Base-by-base conservation (phyloP, 2,329 filamentous ascomycete genomes). In the Aspergillus novoparasiticus region DNA sequence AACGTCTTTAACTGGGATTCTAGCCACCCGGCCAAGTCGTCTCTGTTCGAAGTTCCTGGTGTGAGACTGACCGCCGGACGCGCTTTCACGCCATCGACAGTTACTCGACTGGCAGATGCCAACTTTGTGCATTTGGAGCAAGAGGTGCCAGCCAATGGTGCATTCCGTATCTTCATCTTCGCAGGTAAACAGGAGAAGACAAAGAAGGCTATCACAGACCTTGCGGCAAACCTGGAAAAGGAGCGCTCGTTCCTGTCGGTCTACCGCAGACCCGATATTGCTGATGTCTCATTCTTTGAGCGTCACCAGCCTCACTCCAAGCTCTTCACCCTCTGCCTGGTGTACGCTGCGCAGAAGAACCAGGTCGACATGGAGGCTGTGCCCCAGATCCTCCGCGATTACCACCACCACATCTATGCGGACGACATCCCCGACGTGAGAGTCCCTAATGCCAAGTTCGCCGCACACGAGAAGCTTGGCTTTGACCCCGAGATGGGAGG, bases 41-140 rank as follows among this genome's bases (percentile, higher is more conserved):
- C 84, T 12, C 80, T 93, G 62, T 90, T 95, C 74, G 85, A 91
- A 62, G 86, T 90, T 2, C 78, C 85, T 46, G 84, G 86, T 36
- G 87, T 85, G 39, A 90, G 86, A 64, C 83, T 95, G 65, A 85
- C 86, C 10, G 87, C 92, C 0, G 94, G 94, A 28, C 87, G 91
- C 45, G 86, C 94, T 43, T 86, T 97, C 71, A 87, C 86, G 55
- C 92, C 92, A 61, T 86, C 91, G 23, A 89, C 92, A 66, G 94
- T 97, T 12, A 97, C 93, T 0, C 87, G 94, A 56, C 91, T 96
- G 26, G 89, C 90, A 0, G 94, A 97, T 74, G 91, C 93, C 74
- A 97, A 97, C 77, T 89, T 92, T 6, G 93, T 96, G 1, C 91
- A 96, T 71, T 84, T 97, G 11, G 94, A 97, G 79, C 93, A 97